A percentile compares a stretch with the other conserved stretches of the same genome.
Conservation (phyloP, 495 filamentous ascomycete species). For the Aspergillus mulundensis region DNA sequence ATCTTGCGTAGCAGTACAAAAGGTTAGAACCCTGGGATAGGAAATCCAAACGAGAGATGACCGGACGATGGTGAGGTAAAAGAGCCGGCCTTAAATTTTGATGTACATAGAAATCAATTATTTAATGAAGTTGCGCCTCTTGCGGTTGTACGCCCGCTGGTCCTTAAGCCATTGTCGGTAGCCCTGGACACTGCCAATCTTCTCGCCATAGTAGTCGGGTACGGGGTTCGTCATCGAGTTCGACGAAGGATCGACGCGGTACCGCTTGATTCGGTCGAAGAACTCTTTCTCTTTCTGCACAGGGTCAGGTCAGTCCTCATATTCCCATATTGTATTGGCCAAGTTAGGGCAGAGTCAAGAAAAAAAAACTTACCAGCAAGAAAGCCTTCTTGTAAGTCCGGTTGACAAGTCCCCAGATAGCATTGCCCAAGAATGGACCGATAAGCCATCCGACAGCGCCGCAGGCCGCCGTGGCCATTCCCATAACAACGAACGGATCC, state of each 20-base stretch:
- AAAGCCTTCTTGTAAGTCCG: constrained; percentile 63
- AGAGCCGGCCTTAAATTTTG: not conserved
- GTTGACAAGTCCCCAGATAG: constrained; percentile 68
- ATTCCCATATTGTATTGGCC: not conserved
- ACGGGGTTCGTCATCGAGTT: constrained; percentile 68
- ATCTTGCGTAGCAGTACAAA: not conserved
- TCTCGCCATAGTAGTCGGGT: constrained; percentile 75
- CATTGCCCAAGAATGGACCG: constrained; percentile 75
- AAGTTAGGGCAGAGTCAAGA: not conserved
- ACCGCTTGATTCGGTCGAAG: constrained; percentile 79
- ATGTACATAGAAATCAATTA: not conserved
- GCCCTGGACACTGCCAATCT: constrained; percentile 86
- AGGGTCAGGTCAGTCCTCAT: constrained; percentile 6
- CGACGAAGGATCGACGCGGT: constrained; percentile 79
- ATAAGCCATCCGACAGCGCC: constrained; percentile 79
- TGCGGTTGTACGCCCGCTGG: constrained; percentile 93
- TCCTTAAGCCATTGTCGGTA: constrained; percentile 96
- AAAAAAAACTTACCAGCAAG: constrained; percentile 49
- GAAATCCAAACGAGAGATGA: not conserved
- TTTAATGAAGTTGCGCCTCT: constrained; percentile 63
- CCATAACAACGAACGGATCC: constrained; percentile 82
- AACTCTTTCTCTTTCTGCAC: constrained; percentile 86
- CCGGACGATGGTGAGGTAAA: not conserved
- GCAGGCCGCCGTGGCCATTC: constrained; percentile 66
- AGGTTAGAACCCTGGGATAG: not conserved